Evolutionary conservation across 371 early-diverging fungal species (phyloP).

Genomic region (Lichtheimia corymbifera): DNA sequence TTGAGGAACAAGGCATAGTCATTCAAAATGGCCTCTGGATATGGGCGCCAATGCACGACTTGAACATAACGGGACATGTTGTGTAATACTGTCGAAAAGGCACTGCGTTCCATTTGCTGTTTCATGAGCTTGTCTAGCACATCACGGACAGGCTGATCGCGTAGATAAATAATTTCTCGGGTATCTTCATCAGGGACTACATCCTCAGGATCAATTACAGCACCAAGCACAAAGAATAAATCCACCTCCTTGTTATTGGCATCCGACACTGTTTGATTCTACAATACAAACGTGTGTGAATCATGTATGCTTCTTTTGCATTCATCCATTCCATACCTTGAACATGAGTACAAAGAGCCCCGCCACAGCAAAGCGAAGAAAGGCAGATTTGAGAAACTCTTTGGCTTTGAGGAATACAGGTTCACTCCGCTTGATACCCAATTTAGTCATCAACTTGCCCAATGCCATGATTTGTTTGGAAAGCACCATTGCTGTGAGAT

Average conservation of each 20-base stretch:
- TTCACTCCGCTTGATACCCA: constrained; percentile 43
- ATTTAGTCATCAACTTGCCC: constrained; percentile 57
- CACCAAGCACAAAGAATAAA: constrained; percentile 56
- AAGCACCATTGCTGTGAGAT: constrained; percentile 61
- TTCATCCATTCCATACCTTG: constrained; percentile 34
- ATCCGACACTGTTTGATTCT: constrained; percentile 52
- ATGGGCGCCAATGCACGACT: constrained; percentile 55
- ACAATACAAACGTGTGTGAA: background rate
- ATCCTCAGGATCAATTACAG: constrained; percentile 58
- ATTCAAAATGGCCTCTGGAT: constrained; percentile 40
- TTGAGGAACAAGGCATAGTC: constrained; percentile 48
- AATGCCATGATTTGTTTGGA: constrained; percentile 63
- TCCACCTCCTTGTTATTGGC: constrained; percentile 49
- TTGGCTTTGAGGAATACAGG: constrained; percentile 58
- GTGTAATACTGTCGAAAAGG: constrained; percentile 58
- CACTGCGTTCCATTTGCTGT: constrained; percentile 55
- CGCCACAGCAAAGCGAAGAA: constrained; percentile 60
- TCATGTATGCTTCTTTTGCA: background rate
- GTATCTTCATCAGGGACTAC: constrained; percentile 55
- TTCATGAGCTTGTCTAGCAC: constrained; percentile 61
- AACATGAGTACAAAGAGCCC: constrained; percentile 66
- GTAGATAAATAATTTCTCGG: constrained; percentile 48
- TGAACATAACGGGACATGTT: constrained; percentile 60
- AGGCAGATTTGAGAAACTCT: constrained; percentile 58
- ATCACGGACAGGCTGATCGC: constrained; percentile 64